Evolutionary conservation across 1,284 basidiomycete species (phyloP), one percentile per base, ranked within the genome.

Genomic region (Kwoniella shivajii): DNA sequence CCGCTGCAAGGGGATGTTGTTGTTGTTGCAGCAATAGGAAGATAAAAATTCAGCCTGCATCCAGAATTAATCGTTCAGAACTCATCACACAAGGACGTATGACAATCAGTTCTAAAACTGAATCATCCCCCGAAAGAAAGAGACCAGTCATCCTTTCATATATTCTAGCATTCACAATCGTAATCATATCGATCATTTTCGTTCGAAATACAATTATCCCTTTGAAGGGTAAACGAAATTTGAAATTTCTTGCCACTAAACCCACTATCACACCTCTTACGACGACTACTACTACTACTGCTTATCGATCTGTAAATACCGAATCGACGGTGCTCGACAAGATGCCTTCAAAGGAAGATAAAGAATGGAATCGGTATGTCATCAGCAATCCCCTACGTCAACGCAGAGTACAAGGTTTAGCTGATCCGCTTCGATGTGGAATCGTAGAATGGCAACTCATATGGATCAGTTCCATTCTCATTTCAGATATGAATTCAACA

Each of bases 391-490:
- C 18, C 18, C 6, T n/a, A n/a, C n/a, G n/a, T n/a, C n/a, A n/a
- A n/a, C n/a, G n/a, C n/a, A n/a, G n/a, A n/a, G n/a, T n/a, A n/a
- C n/a, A n/a, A n/a, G n/a, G n/a, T n/a, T n/a, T n/a, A n/a, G n/a
- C n/a, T n/a, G n/a, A n/a, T n/a, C n/a, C n/a, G n/a, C n/a, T n/a
- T 42, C 47, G 42, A 41, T 26, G 26, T 48, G 24, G 7, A 33
- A 33, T 14, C 36, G 29, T 52, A 68, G 72, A 10, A 57, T 78
- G 41, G 76, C 76, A 3, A 68, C 67, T 10, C 57, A 63, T 5
- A 78, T 78, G 76, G 64, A 73, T 38, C 48, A 59, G 22, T 78
- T 69, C 57, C 76, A 78, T 55, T 55, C 53, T 11, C 69, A 73
- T 48, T 78, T 77, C 59, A 48, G 68, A 59, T 68, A 67, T 52